A percentile compares a stretch with the other conserved stretches of the same genome.
Evolutionary conservation across 202 grass and related monocot species (phyloP).

Genomic region (Zizania palustris): DNA sequence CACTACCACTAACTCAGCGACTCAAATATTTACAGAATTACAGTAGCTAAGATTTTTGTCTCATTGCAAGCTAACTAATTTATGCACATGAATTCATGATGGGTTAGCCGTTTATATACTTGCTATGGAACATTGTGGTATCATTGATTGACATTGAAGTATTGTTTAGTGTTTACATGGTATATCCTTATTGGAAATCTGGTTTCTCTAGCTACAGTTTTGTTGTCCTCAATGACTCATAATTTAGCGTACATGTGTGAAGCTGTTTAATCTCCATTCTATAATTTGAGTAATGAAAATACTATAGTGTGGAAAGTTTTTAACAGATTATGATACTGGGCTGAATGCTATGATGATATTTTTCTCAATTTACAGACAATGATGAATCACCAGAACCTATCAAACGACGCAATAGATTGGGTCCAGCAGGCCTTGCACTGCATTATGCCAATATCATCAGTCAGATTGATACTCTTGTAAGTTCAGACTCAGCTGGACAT

Average conservation of each 20-base stretch:
- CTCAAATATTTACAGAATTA: neutral
- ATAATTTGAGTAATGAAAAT: conserved; percentile 21
- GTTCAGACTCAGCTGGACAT: conserved; percentile 23
- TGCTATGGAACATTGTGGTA: conserved; percentile 4
- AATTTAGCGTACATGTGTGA: conserved; percentile 25
- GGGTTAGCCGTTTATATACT: neutral
- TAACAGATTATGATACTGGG: conserved; percentile 2
- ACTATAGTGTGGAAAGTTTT: neutral
- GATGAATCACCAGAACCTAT: conserved; percentile 62
- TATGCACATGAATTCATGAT: neutral
- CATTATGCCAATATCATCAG: conserved; percentile 98
- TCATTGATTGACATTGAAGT: conserved; percentile 13
- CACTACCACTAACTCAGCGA: neutral
- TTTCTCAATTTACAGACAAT: conserved; percentile 55
- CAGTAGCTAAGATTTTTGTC: neutral
- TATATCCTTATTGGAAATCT: neutral
- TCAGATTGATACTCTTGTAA: conserved; percentile 93
- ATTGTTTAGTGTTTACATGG: neutral
- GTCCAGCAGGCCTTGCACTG: conserved; percentile 84
- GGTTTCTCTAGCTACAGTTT: conserved; percentile 21
- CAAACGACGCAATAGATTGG: conserved; percentile 68
- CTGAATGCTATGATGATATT: conserved; percentile 17
- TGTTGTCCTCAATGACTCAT: conserved; percentile 23
- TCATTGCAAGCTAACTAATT: neutral
- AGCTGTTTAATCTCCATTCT: conserved; percentile 25